These are phyloP conservation scores for Phialemonium atrogriseum DNA, from an alignment of 2,329 filamentous ascomycete species.

Conservation along the genomic window DNA sequence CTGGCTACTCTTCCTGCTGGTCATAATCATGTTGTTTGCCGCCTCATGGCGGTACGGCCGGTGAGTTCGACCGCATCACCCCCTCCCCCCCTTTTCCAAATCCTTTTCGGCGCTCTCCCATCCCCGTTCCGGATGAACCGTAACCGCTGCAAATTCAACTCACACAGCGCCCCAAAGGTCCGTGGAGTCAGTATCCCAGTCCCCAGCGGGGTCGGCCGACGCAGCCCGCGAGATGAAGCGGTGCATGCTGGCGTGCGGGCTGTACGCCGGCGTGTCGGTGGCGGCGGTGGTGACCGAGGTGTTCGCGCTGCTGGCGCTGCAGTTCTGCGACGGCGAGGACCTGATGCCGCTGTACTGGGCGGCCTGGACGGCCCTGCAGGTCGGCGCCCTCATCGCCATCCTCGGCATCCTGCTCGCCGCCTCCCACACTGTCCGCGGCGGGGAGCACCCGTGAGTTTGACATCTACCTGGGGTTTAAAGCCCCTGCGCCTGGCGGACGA, in stretches of 20 bases:
- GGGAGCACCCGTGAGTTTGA: conserved; percentile 40
- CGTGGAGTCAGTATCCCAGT: too few species aligned
- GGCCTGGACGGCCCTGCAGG: conserved; percentile 51
- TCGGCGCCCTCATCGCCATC: conserved; percentile 51
- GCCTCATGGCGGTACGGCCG: conserved; percentile 27
- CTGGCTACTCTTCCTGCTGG: conserved; percentile 29
- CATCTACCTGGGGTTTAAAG: conserved; percentile 4
- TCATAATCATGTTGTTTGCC: conserved; percentile 27
- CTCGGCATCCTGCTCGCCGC: conserved; percentile 46
- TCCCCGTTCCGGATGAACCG: too few species aligned
- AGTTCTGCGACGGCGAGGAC: conserved; percentile 53
- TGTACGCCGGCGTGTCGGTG: conserved; percentile 35
- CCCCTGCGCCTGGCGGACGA: neutral
- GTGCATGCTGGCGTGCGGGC: conserved; percentile 34
- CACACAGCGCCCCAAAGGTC: too few species aligned
- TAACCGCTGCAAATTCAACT: too few species aligned
- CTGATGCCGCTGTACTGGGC: conserved; percentile 54
- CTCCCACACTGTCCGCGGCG: conserved; percentile 38
- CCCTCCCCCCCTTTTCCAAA: too few species aligned
- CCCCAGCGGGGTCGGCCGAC: too few species aligned
- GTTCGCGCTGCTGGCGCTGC: conserved; percentile 42
- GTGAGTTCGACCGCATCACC: conserved; percentile 11
- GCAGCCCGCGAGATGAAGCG: conserved; percentile 26
- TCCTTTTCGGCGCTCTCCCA: too few species aligned
- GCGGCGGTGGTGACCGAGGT: conserved; percentile 44